Conservation (phyloP, 495 filamentous ascomycete genomes). For the Cercophora samala region DNA sequence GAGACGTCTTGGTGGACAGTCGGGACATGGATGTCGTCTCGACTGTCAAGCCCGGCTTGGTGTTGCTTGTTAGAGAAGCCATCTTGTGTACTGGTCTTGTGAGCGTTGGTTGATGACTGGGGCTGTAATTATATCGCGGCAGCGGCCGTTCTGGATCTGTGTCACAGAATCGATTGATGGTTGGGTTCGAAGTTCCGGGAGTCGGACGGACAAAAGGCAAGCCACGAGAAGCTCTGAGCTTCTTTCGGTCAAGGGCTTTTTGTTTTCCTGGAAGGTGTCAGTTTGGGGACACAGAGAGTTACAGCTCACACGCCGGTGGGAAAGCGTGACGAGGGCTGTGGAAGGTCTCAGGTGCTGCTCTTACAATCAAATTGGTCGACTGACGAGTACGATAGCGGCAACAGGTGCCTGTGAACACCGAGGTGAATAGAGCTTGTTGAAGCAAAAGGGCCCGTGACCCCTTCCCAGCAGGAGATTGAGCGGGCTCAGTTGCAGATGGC, state of each 20-base stretch:
- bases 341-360: constrained; percentile 3
- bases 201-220: not conserved
- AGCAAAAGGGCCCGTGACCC: constrained; percentile 18
- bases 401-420: not conserved
- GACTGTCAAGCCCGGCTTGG: constrained; percentile 34
- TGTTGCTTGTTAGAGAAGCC: constrained; percentile 25
- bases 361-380: not conserved
- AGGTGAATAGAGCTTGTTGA: constrained; percentile 6
- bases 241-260: not conserved
- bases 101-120: constrained; percentile 15
- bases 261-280: constrained; percentile 19
- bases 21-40: constrained; percentile 26
- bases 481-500: constrained; percentile 1
- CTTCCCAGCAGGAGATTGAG: constrained; percentile 27
- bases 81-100: constrained; percentile 18
- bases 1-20: constrained; percentile 26
- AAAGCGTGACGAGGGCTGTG: constrained; percentile 20
- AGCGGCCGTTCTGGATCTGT: constrained; percentile 6
- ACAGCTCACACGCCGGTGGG: constrained; percentile 7
- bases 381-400: constrained; percentile 15
- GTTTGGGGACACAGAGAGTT: constrained; percentile 8
- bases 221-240: not conserved
- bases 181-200: not conserved
- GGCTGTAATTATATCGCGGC: constrained; percentile 28
- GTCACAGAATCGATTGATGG: not conserved